phyloP scores from a whole-genome alignment of 169 alveolate genomes.

The Babesia divergens region DNA sequence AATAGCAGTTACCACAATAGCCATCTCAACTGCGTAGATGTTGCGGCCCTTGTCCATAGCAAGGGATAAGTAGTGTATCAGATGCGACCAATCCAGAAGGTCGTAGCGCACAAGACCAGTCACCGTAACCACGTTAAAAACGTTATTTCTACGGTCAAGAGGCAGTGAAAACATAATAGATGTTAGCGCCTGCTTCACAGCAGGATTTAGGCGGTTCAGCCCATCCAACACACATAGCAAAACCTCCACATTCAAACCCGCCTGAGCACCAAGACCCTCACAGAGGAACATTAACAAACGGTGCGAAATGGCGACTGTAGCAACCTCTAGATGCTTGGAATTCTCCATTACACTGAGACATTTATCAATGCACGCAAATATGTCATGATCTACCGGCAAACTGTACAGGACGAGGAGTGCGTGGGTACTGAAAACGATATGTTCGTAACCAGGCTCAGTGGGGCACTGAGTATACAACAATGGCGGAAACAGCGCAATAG shows the following conservation, averaged over 20 bases:
- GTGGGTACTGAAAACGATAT: conserved; percentile 58
- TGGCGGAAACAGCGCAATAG: conserved; percentile 74
- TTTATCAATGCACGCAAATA: conserved; percentile 47
- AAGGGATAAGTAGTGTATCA: conserved; percentile 43
- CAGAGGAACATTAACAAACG: conserved; percentile 56
- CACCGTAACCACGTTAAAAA: conserved; percentile 53
- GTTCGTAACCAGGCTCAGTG: conserved; percentile 45
- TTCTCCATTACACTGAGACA: conserved; percentile 59
- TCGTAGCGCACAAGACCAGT: conserved; percentile 56
- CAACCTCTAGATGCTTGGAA: conserved; percentile 41
- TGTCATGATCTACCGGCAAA: conserved; percentile 58
- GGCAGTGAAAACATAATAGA: conserved; percentile 46
- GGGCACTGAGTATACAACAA: conserved; percentile 35
- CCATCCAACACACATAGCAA: conserved; percentile 56
- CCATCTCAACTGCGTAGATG: conserved; percentile 59
- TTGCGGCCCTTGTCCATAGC: conserved; percentile 66
- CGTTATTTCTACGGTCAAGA: conserved; percentile 48
- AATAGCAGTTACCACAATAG: conserved; percentile 59
- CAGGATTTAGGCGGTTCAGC: conserved; percentile 36
- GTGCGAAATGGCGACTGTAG: conserved; percentile 49
- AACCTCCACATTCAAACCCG: conserved; percentile 62
- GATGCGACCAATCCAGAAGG: conserved; percentile 60
- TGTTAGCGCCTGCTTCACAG: conserved; percentile 57
- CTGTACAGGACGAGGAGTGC: conserved; percentile 59
- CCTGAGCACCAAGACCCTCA: conserved; percentile 58